These are phyloP conservation scores for Euphrasia confusa DNA, from an alignment of 257 asterid species.

Conservation along the genomic window DNA sequence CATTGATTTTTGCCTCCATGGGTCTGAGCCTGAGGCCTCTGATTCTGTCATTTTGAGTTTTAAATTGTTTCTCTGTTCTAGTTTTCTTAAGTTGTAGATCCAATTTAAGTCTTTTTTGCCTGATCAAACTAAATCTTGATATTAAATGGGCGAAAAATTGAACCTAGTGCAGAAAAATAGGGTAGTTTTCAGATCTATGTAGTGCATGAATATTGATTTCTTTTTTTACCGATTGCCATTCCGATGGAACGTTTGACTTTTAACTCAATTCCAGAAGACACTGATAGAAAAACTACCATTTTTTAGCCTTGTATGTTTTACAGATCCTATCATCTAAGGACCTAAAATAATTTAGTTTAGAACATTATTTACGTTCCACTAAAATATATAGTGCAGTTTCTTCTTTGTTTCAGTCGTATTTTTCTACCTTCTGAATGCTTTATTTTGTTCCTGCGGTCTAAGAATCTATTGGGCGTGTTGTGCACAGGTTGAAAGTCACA, in stretches of 20 bases:
- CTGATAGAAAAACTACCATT: no score
- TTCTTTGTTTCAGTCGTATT: background rate
- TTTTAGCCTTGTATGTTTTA: background rate
- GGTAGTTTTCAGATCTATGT: no score
- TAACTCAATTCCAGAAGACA: no score
- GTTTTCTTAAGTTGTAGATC: background rate
- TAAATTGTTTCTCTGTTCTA: background rate
- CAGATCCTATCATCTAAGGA: background rate
- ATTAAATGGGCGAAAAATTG: no score
- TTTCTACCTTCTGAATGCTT: slow-evolving; percentile 22
- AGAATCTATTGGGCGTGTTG: slow-evolving; percentile 16
- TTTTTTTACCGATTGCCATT: background rate
- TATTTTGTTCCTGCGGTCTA: slow-evolving; percentile 20
- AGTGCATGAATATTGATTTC: background rate
- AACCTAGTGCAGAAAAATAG: no score
- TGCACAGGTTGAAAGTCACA: slow-evolving; percentile 83
- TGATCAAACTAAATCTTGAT: slow-evolving; percentile 9
- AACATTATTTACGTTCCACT: slow-evolving; percentile 4
- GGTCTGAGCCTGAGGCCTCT: background rate
- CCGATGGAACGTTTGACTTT: no score
- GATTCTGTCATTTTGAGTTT: slow-evolving; percentile 1
- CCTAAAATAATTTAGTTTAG: background rate
- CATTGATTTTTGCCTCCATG: background rate
- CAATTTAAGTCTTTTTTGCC: background rate
- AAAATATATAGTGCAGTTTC: slow-evolving; percentile 1